phyloP scores from a whole-genome alignment of 805 yeast species.

The Nakazawaea ishiwadae region DNA sequence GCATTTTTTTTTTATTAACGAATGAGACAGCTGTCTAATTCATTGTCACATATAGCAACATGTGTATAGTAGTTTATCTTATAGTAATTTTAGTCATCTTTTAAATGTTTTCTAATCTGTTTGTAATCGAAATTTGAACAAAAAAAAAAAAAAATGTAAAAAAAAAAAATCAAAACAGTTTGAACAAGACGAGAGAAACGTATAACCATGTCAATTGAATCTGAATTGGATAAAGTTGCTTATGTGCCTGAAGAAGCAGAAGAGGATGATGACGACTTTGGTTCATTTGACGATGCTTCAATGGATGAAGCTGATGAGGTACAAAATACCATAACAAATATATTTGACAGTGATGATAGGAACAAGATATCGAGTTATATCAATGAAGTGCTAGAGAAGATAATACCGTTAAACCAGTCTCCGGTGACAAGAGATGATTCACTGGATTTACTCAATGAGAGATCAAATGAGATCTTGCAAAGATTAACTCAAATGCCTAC shows the following conservation, averaged over 20 bases:
- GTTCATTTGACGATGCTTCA: conserved; percentile 13
- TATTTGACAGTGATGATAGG: neutral
- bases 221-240: neutral
- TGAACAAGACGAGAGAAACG: neutral
- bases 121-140: no score
- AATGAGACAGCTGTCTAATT: no score
- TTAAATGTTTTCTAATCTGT: no score
- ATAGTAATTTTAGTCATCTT: no score
- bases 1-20: no score
- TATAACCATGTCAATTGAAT: neutral
- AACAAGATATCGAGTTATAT: neutral
- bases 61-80: neutral
- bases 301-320: neutral
- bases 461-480: conserved; percentile 6
- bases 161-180: no score
- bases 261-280: conserved; percentile 12
- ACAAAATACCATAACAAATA: neutral
- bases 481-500: conserved; percentile 2
- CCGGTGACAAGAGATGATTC: neutral
- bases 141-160: no score
- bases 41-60: neutral
- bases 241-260: neutral
- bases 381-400: neutral
- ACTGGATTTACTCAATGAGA: neutral
- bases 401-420: neutral